Evolutionary conservation across 192 early-diverging fungal genomes (phyloP).

Genomic region (Funneliformis mosseae): DNA sequence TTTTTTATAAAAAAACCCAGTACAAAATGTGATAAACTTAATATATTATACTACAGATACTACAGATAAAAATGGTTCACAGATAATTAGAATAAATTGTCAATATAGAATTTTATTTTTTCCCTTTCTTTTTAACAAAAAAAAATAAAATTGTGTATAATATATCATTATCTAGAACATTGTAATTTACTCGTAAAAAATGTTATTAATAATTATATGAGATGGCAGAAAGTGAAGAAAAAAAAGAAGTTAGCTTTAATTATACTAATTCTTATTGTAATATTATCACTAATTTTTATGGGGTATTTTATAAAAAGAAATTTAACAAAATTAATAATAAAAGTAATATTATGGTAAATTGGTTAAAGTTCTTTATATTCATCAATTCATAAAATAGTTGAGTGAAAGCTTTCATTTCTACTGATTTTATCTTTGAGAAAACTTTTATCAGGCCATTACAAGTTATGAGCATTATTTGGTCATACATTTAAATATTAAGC

Average conservation of each 20-base stretch:
- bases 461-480: constrained; percentile 93
- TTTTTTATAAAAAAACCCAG: no score
- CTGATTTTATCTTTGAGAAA: constrained; percentile 74
- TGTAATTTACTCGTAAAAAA: constrained; percentile 38
- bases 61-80: no score
- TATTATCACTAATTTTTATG: constrained; percentile 83
- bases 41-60: no score
- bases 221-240: constrained; percentile 62
- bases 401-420: constrained; percentile 93
- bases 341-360: neutral
- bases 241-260: constrained; percentile 48
- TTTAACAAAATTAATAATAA: neutral
- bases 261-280: constrained; percentile 86
- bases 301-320: constrained; percentile 44
- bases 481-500: constrained; percentile 66
- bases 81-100: no score
- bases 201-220: constrained; percentile 71
- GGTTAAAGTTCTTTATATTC: neutral
- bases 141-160: no score
- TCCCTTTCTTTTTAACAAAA: no score
- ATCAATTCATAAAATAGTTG: constrained; percentile 62
- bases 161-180: no score
- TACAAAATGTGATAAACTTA: no score
- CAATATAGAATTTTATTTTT: no score
- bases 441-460: constrained; percentile 78